Conservation (phyloP, 2,329 filamentous ascomycete species). For the Fusarium duplospermum region DNA sequence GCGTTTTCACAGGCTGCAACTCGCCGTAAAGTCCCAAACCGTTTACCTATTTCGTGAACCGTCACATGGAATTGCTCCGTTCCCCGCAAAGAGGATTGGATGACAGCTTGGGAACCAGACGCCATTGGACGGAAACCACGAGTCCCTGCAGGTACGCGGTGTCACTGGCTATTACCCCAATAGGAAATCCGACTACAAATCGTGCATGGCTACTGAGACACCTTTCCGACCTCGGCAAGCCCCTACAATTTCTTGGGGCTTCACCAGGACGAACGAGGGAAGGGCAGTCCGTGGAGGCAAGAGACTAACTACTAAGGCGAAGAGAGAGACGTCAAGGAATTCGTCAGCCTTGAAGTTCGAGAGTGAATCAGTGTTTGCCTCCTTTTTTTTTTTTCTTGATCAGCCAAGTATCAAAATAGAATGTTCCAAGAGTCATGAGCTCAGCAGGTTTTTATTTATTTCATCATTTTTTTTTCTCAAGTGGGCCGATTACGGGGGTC, state of each 20-base stretch:
- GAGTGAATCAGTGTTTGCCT: not conserved
- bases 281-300: not conserved
- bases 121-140: slow-evolving; percentile 23
- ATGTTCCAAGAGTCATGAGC: slow-evolving; percentile 33
- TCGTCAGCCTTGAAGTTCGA: not conserved
- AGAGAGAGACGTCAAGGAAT: not conserved
- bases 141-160: slow-evolving; percentile 35
- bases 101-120: slow-evolving; percentile 30
- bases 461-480: slow-evolving; percentile 6
- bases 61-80: slow-evolving; percentile 12
- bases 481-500: slow-evolving; percentile 22
- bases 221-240: slow-evolving; percentile 18
- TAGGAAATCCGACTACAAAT: slow-evolving; percentile 25
- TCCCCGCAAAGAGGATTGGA: slow-evolving; percentile 22
- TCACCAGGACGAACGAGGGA: not conserved
- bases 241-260: slow-evolving; percentile 16
- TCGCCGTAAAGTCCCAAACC: not conserved
- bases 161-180: slow-evolving; percentile 28
- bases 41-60: slow-evolving; percentile 15
- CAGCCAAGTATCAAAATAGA: slow-evolving; percentile 25
- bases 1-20: not conserved
- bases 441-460: slow-evolving; percentile 15
- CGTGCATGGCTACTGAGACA: slow-evolving; percentile 31
- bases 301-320: not conserved
- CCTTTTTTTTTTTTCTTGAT: not conserved